Evolutionary conservation across 129 eudicot species (phyloP).

Genomic region (Artemisia tridentata): DNA sequence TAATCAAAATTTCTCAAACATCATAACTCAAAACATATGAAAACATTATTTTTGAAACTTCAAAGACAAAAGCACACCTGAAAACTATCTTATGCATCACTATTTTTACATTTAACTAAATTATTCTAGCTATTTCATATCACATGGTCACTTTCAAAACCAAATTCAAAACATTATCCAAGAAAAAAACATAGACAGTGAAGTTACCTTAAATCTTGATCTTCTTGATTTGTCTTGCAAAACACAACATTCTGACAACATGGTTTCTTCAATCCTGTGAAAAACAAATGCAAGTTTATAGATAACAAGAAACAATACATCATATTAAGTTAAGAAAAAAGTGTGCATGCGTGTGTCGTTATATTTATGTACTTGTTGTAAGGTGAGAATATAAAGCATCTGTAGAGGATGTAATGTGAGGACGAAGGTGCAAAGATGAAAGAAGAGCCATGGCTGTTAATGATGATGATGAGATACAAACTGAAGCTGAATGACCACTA

Average conservation of each 20-base stretch:
- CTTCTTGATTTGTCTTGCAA: slow-evolving; percentile 44
- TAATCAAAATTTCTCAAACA: too few species aligned
- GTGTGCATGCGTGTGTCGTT: not conserved
- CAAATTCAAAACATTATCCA: slow-evolving; percentile 5
- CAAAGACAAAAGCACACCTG: too few species aligned
- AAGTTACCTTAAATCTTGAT: slow-evolving; percentile 43
- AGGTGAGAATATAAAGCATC: slow-evolving; percentile 11
- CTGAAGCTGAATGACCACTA: slow-evolving; percentile 8
- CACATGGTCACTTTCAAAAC: too few species aligned
- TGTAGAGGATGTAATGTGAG: slow-evolving; percentile 24
- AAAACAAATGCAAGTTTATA: slow-evolving; percentile 10
- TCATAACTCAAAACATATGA: too few species aligned
- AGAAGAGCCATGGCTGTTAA: slow-evolving; percentile 49
- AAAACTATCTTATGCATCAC: too few species aligned
- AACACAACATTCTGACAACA: slow-evolving; percentile 32
- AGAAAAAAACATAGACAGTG: not conserved
- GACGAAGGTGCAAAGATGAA: slow-evolving; percentile 48
- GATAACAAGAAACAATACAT: not conserved
- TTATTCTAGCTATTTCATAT: too few species aligned
- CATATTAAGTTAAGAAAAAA: not conserved
- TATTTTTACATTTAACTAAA: too few species aligned
- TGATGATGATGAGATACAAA: not conserved
- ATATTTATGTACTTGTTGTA: slow-evolving; percentile 1
- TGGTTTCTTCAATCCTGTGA: slow-evolving; percentile 45
- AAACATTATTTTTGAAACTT: too few species aligned